Evolutionary conservation across 2,329 filamentous ascomycete species (phyloP).

Genomic region (Exophiala sp.): DNA sequence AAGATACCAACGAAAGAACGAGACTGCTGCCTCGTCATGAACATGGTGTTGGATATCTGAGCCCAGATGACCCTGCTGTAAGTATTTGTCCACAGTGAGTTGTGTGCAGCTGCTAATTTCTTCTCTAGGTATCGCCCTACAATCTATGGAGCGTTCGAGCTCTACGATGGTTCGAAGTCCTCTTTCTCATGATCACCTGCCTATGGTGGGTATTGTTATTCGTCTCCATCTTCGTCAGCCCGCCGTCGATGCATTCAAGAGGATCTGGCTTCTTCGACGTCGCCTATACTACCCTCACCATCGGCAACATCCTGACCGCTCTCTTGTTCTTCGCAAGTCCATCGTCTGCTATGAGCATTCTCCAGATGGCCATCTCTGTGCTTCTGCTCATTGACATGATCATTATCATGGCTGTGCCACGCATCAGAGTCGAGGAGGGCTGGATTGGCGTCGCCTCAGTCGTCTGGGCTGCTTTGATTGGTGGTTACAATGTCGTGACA

Average conservation of each 20-base stretch:
- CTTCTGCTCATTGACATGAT: constrained; percentile 72
- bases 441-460: constrained; percentile 88
- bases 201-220: constrained; percentile 91
- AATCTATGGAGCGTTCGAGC: constrained; percentile 89
- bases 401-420: constrained; percentile 70
- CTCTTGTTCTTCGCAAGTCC: constrained; percentile 86
- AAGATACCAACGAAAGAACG: constrained; percentile 58
- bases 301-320: constrained; percentile 70
- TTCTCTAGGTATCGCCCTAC: constrained; percentile 68
- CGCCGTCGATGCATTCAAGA: constrained; percentile 77
- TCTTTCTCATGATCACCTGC: constrained; percentile 72
- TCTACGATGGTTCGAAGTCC: constrained; percentile 70
- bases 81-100: constrained; percentile 30
- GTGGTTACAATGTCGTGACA: constrained; percentile 72
- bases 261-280: constrained; percentile 94
- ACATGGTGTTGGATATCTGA: constrained; percentile 65
- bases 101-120: background rate
- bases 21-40: constrained; percentile 58
- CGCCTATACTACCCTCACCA: constrained; percentile 73
- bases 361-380: constrained; percentile 64
- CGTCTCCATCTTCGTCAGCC: constrained; percentile 86
- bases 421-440: constrained; percentile 76
- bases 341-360: constrained; percentile 71
- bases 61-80: constrained; percentile 78
- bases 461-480: constrained; percentile 75